Conservation (phyloP, 2,329 filamentous ascomycete species). For the Monilinia aucupariae region DNA sequence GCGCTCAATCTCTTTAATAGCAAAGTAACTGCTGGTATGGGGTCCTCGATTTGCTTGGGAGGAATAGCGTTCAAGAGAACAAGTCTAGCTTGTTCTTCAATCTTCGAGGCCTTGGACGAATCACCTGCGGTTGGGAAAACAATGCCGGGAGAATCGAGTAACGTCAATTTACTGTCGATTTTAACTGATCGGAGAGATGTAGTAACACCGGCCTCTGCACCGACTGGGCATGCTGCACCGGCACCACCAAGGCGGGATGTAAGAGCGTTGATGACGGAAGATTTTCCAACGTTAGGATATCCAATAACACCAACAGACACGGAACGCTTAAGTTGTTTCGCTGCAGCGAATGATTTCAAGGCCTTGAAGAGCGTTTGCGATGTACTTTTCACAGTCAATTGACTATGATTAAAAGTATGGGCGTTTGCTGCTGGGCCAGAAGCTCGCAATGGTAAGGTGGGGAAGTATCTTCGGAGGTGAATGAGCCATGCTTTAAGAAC, state of each 20-base stretch:
- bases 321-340: constrained; percentile 79
- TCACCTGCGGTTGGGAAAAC: constrained; percentile 73
- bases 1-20: constrained; percentile 75
- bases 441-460: constrained; percentile 81
- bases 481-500: constrained; percentile 80
- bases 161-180: constrained; percentile 87
- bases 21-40: constrained; percentile 77
- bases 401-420: constrained; percentile 86
- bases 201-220: constrained; percentile 87
- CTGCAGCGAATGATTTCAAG: constrained; percentile 80
- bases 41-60: constrained; percentile 90
- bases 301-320: constrained; percentile 90
- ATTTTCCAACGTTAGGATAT: constrained; percentile 95
- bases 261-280: constrained; percentile 91
- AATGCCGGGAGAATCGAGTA: constrained; percentile 91
- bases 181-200: constrained; percentile 86
- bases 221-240: constrained; percentile 72
- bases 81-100: constrained; percentile 75
- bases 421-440: constrained; percentile 78
- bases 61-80: constrained; percentile 88
- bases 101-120: constrained; percentile 49
- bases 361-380: constrained; percentile 81
- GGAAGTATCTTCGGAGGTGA: constrained; percentile 83
- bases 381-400: constrained; percentile 80
- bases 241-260: constrained; percentile 68